Evolutionary conservation across 306 rosid species (phyloP).

Genomic region (Sicyos baderoa): DNA sequence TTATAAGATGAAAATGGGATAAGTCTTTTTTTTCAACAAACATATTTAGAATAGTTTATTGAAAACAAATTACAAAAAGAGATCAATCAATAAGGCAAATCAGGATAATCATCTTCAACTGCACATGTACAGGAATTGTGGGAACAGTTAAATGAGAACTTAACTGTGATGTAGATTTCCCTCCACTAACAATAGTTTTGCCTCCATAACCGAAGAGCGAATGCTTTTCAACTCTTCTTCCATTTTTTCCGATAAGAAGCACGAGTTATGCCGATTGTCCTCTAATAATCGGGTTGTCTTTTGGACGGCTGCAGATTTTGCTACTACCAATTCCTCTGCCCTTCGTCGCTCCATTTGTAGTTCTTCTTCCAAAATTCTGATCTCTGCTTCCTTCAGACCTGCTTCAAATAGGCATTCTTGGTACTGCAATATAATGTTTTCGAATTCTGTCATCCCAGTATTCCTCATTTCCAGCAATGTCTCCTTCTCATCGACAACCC

Average conservation of each 20-base stretch:
- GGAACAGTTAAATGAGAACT: constrained; percentile 14
- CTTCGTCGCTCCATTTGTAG: constrained; percentile 32
- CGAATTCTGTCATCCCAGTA: constrained; percentile 30
- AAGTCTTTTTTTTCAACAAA: neutral
- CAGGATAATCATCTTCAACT: neutral
- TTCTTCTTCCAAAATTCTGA: constrained; percentile 53
- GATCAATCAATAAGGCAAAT: constrained; percentile 12
- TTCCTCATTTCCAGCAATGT: constrained; percentile 31
- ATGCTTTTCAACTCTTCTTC: constrained; percentile 45
- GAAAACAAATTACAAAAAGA: neutral
- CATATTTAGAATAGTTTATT: neutral
- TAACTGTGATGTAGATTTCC: constrained; percentile 19
- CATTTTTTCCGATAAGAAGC: constrained; percentile 42
- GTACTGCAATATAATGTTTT: constrained; percentile 31
- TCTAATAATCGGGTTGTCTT: constrained; percentile 36
- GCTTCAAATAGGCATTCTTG: constrained; percentile 30
- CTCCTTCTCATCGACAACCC: constrained; percentile 32
- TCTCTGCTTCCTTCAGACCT: constrained; percentile 40
- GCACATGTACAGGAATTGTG: constrained; percentile 6
- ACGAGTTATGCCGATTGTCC: constrained; percentile 22
- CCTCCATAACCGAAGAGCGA: constrained; percentile 44
- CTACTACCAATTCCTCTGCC: constrained; percentile 36
- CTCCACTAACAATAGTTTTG: constrained; percentile 41
- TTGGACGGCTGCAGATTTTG: constrained; percentile 37
- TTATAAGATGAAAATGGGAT: neutral